Evolutionary conservation across 148 eudicot genomes (phyloP), one percentile per base, ranked within the genome.

Genomic region (Nepenthes mirabilis): DNA sequence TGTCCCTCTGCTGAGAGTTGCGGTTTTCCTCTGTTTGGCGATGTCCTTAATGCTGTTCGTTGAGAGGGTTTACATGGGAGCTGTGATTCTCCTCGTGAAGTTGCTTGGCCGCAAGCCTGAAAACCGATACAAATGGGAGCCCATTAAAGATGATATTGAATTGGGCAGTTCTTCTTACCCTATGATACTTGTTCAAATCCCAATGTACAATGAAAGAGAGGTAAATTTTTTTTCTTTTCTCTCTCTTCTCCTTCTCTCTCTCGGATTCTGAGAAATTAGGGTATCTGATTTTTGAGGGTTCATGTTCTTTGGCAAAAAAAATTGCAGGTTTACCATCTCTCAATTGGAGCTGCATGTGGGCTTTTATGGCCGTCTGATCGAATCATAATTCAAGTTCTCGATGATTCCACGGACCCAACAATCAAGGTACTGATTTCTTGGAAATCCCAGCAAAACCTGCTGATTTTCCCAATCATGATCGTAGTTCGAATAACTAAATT

Each of bases 161-260:
- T 54, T 71, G 10, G 90, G 86, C 0, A 71, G 74, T 55, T 71
- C 77, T 7, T 70, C 69, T 67, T 79, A 78, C 14, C 90, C 90
- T 1, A 68, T 74, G 83, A 79, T 84, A 47, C 86, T 84, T 58
- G 74, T 84, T 68, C 90, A 84, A 74, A 81, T 84, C 49, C 90
- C 90, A 43, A 84, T 84, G 90, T 84, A 60, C 76, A 84, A 84
- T 55, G 85, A 84, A 60, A 78, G 64, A 78, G 86, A 84, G 86
- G 86, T 82, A 11, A 52, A 14, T 60, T 51, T 49, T 66, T 37
- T 61, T n/a, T 23, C 50, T 68, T 36, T 51, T 54, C 2, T 4
- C 57, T 55, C 12, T 10, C 14, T 51, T 37, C 9, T 40, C 14
- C 48, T 34, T 43, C 14, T 60, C 37, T 43, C 6, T 43, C 14